Evolutionary conservation across 768 basidiomycete species (phyloP), one percentile per base, ranked within the genome.

Genomic region (Kwoniella heveanensis): DNA sequence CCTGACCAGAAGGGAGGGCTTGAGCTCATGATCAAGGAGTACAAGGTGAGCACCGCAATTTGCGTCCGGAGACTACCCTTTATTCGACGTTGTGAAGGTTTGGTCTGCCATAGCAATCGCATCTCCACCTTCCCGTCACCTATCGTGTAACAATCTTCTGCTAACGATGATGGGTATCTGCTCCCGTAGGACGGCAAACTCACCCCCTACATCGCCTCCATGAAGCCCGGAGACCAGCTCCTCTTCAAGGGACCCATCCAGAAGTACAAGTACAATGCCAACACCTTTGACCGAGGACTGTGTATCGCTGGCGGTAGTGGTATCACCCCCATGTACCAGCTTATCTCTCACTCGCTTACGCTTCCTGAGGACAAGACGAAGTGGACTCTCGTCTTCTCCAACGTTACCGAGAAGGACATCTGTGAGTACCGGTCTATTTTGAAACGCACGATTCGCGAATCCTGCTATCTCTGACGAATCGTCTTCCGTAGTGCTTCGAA

Each of bases 261-360:
- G 64, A 99, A 98, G 81, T 90, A 88, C 83, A 84, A 88, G 21
- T 94, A 90, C 85, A 87, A 91, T 81, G 83, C 83, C 68, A 80
- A 80, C 65, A 60, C 73, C 50, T 73, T 77, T 55, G 90, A 93
- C 22, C 83, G 92, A 69, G 88, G 96, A 58, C 90, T 88, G 13
- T 83, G 94, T 71, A 91, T 98, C 71, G 91, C 91, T 32, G 96
- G 96, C 57, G 96, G 96, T 57, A 89, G 87, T 68, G 96, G 96
- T 78, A 92, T 98, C 67, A 82, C 81, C 1, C 81, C 81, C 37
- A 79, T 81, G 77, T 81, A 77, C 60, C 80, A 80, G 62, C 82
- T 96, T 71, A 76, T 94, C 49, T 83, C 83, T 48, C 86, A 92
- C 77, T 88, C 91, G 9, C 85, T 88, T 62, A 70, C 65, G 55